Conservation (phyloP, 768 basidiomycete species). For the Russula sp. region DNA sequence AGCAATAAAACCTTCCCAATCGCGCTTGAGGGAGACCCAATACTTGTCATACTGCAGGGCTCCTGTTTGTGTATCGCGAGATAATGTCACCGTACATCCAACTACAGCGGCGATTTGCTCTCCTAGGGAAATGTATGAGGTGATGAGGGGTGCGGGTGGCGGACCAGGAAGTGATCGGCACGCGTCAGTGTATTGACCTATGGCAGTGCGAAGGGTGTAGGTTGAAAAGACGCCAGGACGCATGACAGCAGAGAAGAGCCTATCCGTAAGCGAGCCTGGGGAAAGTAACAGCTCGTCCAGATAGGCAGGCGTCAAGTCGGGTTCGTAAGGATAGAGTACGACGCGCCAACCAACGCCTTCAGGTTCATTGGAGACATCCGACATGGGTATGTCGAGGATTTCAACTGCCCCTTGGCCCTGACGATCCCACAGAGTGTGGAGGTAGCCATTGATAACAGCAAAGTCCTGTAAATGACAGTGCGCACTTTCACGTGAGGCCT, state of each 20-base stretch:
- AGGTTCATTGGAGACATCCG: conserved; percentile 36
- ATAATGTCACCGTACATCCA: conserved; percentile 76
- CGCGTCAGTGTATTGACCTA: conserved; percentile 76
- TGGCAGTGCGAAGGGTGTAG: conserved; percentile 73
- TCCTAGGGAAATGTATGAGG: conserved; percentile 61
- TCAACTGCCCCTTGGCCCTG: conserved; percentile 75
- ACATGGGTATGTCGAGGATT: conserved; percentile 47
- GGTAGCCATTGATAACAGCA: conserved; percentile 47
- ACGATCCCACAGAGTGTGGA: conserved; percentile 78
- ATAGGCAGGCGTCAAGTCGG: conserved; percentile 78
- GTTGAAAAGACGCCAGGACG: conserved; percentile 86
- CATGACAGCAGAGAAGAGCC: conserved; percentile 80
- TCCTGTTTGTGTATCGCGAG: conserved; percentile 73
- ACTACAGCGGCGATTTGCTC: conserved; percentile 83
- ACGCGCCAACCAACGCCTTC: conserved; percentile 49
- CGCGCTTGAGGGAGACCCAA: conserved; percentile 80
- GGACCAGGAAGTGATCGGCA: conserved; percentile 64
- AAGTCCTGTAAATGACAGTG: conserved; percentile 81
- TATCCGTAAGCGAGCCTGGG: conserved; percentile 68
- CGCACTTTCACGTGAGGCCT: conserved; percentile 56
- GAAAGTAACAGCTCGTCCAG: conserved; percentile 79
- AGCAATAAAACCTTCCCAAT: conserved; percentile 96
- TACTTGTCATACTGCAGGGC: conserved; percentile 74
- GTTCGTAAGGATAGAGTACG: conserved; percentile 62
- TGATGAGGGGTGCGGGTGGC: conserved; percentile 53